Percentiles rank a stretch among this genome's conserved stretches.
phyloP scores from a whole-genome alignment of 768 basidiomycete genomes.

The Agaricus blazei region DNA sequence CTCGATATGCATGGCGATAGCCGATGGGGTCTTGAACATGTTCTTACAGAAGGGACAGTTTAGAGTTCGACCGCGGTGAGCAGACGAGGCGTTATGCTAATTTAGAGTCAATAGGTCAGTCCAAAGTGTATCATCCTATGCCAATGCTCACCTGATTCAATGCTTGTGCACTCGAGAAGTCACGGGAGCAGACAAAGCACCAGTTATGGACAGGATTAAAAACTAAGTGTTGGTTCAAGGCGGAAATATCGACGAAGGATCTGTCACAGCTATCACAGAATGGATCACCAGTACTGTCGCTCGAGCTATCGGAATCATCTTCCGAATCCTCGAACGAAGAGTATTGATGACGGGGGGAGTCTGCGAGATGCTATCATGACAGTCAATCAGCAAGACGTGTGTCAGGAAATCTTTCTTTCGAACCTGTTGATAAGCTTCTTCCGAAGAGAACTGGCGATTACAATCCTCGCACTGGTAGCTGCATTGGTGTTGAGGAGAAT shows the following conservation, averaged over 20 bases:
- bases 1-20: conserved; percentile 61
- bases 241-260: background rate
- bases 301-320: background rate
- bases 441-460: background rate
- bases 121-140: conserved; percentile 37
- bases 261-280: conserved; percentile 1
- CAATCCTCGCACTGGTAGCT: background rate
- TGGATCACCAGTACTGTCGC: background rate
- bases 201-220: conserved; percentile 1
- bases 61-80: conserved; percentile 26
- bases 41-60: conserved; percentile 33
- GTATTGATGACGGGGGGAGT: background rate
- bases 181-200: conserved; percentile 13
- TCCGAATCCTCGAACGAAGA: background rate
- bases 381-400: too few relatives aligned
- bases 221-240: background rate
- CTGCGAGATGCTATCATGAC: background rate
- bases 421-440: too few relatives aligned
- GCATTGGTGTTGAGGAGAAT: background rate
- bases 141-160: conserved; percentile 38
- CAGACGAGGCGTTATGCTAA: conserved; percentile 30
- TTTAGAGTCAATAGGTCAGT: conserved; percentile 26
- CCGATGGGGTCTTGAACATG: conserved; percentile 41
- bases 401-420: too few relatives aligned
- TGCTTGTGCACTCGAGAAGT: conserved; percentile 15